A percentile compares a stretch with the other conserved stretches of the same genome.
These are phyloP conservation scores for Boletus sensibilis DNA, from an alignment of 768 basidiomycete genomes.

Conservation along the genomic window DNA sequence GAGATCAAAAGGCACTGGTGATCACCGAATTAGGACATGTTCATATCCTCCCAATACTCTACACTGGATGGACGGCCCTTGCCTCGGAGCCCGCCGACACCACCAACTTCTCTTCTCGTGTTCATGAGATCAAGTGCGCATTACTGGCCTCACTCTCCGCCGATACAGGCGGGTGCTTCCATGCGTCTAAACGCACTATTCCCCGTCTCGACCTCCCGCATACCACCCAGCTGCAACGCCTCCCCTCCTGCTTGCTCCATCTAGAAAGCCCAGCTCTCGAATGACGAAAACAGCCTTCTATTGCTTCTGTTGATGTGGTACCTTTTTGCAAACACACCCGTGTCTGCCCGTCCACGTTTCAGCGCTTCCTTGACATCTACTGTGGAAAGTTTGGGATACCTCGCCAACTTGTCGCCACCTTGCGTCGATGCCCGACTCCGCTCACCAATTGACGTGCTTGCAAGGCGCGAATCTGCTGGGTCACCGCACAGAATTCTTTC, in stretches of 20 bases:
- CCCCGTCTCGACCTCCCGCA: not conserved
- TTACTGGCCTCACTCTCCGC: not conserved
- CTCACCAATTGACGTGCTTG: too few relatives aligned
- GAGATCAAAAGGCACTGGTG: slow-evolving; percentile 24
- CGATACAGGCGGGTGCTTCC: not conserved
- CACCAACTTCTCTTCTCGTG: not conserved
- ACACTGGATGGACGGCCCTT: too few relatives aligned
- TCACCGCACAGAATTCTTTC: not conserved
- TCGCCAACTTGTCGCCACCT: too few relatives aligned
- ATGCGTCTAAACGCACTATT: not conserved
- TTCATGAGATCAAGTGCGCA: not conserved
- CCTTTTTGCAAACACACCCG: not conserved
- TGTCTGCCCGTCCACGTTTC: not conserved
- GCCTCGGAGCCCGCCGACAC: too few relatives aligned
- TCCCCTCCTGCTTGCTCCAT: not conserved
- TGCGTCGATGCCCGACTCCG: too few relatives aligned
- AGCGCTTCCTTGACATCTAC: not conserved
- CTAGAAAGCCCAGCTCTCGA: not conserved
- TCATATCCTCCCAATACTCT: not conserved
- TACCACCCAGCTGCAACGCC: too few relatives aligned
- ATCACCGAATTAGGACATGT: slow-evolving; percentile 8
- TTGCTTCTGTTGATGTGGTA: not conserved
- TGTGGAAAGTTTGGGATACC: too few relatives aligned
- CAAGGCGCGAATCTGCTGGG: not conserved
- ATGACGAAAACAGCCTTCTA: not conserved